These are phyloP conservation scores for Dothiorella sarmentorum DNA, from an alignment of 2,329 filamentous ascomycete species.

Conservation along the genomic window DNA sequence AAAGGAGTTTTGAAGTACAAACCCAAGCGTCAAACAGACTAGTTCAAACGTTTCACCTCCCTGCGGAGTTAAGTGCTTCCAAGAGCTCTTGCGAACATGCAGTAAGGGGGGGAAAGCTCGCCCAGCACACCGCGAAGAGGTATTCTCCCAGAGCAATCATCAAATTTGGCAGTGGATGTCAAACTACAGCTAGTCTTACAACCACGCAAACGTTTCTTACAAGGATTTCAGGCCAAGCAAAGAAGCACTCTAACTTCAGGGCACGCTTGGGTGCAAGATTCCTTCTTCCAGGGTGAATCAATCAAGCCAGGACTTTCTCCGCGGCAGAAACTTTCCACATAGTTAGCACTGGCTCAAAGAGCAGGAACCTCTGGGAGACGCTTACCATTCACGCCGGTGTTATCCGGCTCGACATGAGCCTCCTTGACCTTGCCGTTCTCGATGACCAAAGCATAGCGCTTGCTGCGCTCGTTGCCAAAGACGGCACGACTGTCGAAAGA, in stretches of 20 bases:
- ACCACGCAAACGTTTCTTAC: no score
- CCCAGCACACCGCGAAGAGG: no score
- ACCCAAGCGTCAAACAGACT: no score
- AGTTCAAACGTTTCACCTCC: no score
- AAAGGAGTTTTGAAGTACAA: no score
- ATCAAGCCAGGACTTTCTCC: conserved; percentile 20
- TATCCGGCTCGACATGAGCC: conserved; percentile 81
- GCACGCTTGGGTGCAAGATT: background rate
- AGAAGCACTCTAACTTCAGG: background rate
- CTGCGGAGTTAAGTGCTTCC: no score
- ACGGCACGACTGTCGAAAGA: conserved; percentile 74
- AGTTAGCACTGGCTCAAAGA: background rate
- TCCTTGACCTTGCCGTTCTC: conserved; percentile 82
- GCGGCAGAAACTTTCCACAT: conserved; percentile 13
- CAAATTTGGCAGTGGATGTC: no score
- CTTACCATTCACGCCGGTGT: conserved; percentile 74
- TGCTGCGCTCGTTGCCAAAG: conserved; percentile 78
- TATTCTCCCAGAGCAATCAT: no score
- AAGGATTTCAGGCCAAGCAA: background rate
- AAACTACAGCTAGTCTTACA: no score
- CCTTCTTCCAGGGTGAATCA: no score
- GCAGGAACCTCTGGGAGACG: conserved; percentile 22
- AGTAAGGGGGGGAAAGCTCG: no score
- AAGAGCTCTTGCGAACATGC: no score
- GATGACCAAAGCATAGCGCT: conserved; percentile 81